A percentile compares a stretch with the other conserved stretches of the same genome.
Evolutionary conservation across 2,329 filamentous ascomycete genomes (phyloP).

Genomic region (Beauveria scarabaeidicola): DNA sequence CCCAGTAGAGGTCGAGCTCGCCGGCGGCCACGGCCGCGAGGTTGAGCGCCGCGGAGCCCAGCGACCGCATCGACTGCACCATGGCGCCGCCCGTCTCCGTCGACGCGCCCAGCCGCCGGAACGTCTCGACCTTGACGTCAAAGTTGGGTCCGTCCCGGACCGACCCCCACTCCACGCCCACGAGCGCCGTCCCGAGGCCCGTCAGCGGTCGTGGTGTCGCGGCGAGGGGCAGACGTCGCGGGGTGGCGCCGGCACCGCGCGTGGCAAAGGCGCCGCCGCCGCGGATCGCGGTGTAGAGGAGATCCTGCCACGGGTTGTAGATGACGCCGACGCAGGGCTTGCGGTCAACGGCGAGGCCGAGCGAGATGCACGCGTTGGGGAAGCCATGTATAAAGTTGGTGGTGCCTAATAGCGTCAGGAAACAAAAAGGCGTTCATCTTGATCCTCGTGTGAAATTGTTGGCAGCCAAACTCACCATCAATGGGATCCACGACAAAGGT

Average conservation of each 20-base stretch:
- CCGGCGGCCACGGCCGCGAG: conserved; percentile 64
- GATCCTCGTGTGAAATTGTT: too few relatives aligned
- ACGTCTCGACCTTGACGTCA: conserved; percentile 58
- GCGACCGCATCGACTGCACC: conserved; percentile 64
- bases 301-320: conserved; percentile 68
- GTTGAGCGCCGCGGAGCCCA: conserved; percentile 69
- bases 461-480: conserved; percentile 44
- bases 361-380: conserved; percentile 66
- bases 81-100: conserved; percentile 60
- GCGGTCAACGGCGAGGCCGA: conserved; percentile 59
- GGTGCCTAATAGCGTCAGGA: conserved; percentile 31
- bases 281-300: conserved; percentile 59
- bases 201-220: conserved; percentile 45
- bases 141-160: conserved; percentile 63
- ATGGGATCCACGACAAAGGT: conserved; percentile 80
- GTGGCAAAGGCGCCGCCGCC: conserved; percentile 58
- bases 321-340: conserved; percentile 62
- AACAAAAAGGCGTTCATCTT: not conserved
- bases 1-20: conserved; percentile 68
- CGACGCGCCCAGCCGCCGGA: conserved; percentile 48
- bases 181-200: conserved; percentile 53
- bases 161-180: conserved; percentile 67
- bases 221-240: conserved; percentile 32
- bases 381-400: conserved; percentile 76
- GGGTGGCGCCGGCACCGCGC: conserved; percentile 26